Base-by-base conservation (phyloP, 2,329 filamentous ascomycete genomes). In the Diaporthe citri region DNA sequence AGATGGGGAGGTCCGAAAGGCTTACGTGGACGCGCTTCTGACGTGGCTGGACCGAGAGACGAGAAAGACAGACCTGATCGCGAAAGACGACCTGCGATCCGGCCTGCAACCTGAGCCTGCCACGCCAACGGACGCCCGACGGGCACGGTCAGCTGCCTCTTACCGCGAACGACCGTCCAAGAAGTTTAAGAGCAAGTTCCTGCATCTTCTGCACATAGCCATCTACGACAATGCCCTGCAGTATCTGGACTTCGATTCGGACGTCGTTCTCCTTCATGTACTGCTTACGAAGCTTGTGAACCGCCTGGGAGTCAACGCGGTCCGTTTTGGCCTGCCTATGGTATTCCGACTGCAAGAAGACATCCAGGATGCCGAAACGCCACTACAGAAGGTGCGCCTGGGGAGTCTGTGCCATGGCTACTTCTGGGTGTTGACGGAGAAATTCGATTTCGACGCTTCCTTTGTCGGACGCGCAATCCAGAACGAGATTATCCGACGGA, bases 401-500 rank as follows among this genome's bases (percentile, higher is more conserved):
- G 95, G 94, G 41, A 95, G 94, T 80, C 86, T 98, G 74, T 94
- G 96, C 69, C 94, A 97, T 80, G 96, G 95, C 12, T 98, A 98
- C 83, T 92, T 98, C 75, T 96, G 94, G 93, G 90, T 91, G 0
- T 82, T 98, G 76, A 92, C 90, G 6, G 93, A 96, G 75, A 92
- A 91, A 73, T 96, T 98, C 77, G 90, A 94, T 60, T 93, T 97
- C 76, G 93, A 96, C 72, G 87, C 88, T 9, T 92, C 93, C 0
- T 86, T 88, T 0, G 88, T 94, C 25, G 95, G 95, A 10, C 88
- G 89, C 71, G 91, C 91, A 10, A 91, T 98, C 46, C 90, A 93
- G 72, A 91, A 90, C 74, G 96, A 98, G 82, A 93, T 98, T 74
- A 87, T 90, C 15, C 90, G 94, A 69, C 90, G 96, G 52, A 93